These are phyloP conservation scores for Aspergillus sp. DNA, from an alignment of 2,329 filamentous ascomycete species.

Conservation along the genomic window DNA sequence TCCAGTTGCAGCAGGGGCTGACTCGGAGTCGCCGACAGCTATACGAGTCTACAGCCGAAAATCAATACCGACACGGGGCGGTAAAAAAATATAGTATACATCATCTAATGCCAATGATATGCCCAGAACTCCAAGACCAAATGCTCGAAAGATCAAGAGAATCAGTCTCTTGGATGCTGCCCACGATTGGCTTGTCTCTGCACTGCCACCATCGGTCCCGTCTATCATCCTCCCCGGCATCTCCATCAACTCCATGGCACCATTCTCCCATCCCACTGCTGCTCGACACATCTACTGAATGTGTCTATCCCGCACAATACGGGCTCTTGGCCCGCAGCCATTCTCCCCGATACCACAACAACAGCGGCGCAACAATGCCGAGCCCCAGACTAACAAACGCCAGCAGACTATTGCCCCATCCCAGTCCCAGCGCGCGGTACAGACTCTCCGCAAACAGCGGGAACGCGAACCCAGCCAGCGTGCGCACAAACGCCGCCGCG, in stretches of 20 bases:
- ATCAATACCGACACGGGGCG: no score
- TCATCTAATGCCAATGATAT: no score
- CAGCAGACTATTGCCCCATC: conserved; percentile 35
- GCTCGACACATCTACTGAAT: no score
- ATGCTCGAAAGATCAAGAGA: not conserved
- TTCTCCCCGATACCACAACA: conserved; percentile 48
- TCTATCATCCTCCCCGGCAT: no score
- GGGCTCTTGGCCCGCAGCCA: conserved; percentile 41
- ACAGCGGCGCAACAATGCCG: conserved; percentile 43
- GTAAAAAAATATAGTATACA: no score
- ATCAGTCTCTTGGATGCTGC: not conserved
- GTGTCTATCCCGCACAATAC: conserved; percentile 26
- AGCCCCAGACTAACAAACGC: conserved; percentile 33
- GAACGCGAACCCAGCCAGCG: conserved; percentile 32
- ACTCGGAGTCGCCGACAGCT: no score
- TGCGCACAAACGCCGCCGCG: conserved; percentile 25
- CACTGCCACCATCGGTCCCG: not conserved
- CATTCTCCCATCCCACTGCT: no score
- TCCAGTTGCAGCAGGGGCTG: no score
- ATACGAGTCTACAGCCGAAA: no score
- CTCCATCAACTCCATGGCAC: no score
- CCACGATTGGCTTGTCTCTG: not conserved
- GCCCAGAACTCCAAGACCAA: no score
- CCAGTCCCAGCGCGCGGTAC: conserved; percentile 26
- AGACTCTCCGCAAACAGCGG: conserved; percentile 34